phyloP scores from a whole-genome alignment of 192 early-diverging fungal species.

The Gaertneriomyces semiglobifer region DNA sequence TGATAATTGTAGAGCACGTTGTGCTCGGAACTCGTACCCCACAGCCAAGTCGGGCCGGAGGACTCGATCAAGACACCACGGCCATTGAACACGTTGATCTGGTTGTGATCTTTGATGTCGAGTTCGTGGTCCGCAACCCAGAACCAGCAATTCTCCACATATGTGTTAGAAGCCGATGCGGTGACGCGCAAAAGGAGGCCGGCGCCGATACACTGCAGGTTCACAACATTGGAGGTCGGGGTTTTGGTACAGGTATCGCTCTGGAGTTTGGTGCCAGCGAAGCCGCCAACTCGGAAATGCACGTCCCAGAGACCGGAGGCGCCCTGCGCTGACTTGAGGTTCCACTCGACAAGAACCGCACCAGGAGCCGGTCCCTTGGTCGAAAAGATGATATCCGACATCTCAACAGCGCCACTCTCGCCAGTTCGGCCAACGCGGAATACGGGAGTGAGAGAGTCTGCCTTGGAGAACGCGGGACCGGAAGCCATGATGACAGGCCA shows the following conservation, averaged over 20 bases:
- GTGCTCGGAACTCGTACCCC: slow-evolving; percentile 40
- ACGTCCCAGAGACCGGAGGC: slow-evolving; percentile 42
- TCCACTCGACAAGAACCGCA: slow-evolving; percentile 44
- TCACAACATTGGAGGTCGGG: not conserved
- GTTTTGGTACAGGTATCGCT: slow-evolving; percentile 14
- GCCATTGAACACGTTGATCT: slow-evolving; percentile 37
- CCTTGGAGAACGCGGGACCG: slow-evolving; percentile 28
- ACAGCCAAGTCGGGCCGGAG: slow-evolving; percentile 33
- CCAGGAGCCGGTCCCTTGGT: slow-evolving; percentile 30
- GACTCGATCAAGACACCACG: slow-evolving; percentile 42
- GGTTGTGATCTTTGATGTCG: slow-evolving; percentile 21
- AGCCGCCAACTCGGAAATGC: slow-evolving; percentile 44
- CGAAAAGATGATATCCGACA: slow-evolving; percentile 26
- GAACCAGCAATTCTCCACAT: slow-evolving; percentile 42
- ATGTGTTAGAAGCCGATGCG: slow-evolving; percentile 25
- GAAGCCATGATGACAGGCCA: slow-evolving; percentile 41
- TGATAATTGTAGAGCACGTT: slow-evolving; percentile 44
- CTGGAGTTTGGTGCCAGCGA: slow-evolving; percentile 28
- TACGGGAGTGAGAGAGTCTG: slow-evolving; percentile 26
- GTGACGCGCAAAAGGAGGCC: slow-evolving; percentile 34
- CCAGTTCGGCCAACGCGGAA: slow-evolving; percentile 39
- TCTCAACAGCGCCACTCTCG: slow-evolving; percentile 38
- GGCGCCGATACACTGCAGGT: slow-evolving; percentile 26
- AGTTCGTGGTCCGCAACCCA: slow-evolving; percentile 49
- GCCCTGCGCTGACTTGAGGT: slow-evolving; percentile 29